Evolutionary conservation across 805 yeast species (phyloP), one percentile per base, ranked within the genome.

Genomic region (Cyberlindnera petersonii): DNA sequence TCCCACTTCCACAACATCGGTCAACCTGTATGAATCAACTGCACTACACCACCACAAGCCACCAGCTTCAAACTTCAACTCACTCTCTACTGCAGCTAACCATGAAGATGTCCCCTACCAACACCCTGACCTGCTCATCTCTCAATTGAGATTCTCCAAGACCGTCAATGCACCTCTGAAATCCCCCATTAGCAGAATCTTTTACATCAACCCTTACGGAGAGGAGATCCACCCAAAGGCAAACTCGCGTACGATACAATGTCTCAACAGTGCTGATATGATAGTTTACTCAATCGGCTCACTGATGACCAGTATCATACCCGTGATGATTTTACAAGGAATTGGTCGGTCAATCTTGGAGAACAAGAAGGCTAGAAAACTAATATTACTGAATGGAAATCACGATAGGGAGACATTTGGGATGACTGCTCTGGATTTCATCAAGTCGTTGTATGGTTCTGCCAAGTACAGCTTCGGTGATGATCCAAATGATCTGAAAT

Each of bases 201-300:
- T 78, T 48, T 88, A 89, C 55, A 82, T 88, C 34, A 85, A 88
- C 15, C 89, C 93, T 1, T 85, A 83, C 56, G 95, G 96, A 1
- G 86, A 83, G 50, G 96, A 88, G 55, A 80, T 85, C 19, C 75
- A 77, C 46, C 96, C 96, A 3, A 59, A 66, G 23, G 88, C 91
- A 1, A 81, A 81, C 48, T 60, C 77, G 3, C 64, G 85, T 33
- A 88, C 82, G 0, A 55, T 76, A 2, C 59, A 72, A 1, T 66
- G 73, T 18, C 55, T 87, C 4, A 52, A 66, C 16, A 54, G 64
- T 4, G 65, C 86, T 0, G 73, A 79, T 26, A 66, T 74, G 11
- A 63, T 88, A 0, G 65, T 89, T 0, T 86, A 79, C 55, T 84
- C 95, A 0, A 84, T 89, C 39, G 97, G 98, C 1, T 84, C 95